phyloP scores from a whole-genome alignment of 352 stramenopile species.

The Phytophthora agathidicida region DNA sequence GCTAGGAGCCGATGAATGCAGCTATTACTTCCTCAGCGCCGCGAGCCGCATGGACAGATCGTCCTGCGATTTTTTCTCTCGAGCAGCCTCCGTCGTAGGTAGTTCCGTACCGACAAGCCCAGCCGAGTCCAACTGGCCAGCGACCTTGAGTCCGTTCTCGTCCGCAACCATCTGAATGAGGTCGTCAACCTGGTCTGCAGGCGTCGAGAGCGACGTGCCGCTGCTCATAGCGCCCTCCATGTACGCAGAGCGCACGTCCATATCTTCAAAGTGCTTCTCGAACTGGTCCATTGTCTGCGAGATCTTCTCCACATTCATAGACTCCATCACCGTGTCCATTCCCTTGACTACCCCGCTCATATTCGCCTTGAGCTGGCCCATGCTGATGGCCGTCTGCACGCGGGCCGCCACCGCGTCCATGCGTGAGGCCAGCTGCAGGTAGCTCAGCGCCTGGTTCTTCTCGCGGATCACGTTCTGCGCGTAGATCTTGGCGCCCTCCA shows the following conservation, averaged over 20 bases:
- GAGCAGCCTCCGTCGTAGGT: constrained; percentile 58
- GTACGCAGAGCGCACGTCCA: constrained; percentile 98
- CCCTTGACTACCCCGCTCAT: constrained; percentile 97
- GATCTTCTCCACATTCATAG: constrained; percentile 99
- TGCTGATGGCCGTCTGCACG: constrained; percentile 97
- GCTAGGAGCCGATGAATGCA: neutral
- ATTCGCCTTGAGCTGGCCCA: constrained; percentile 93
- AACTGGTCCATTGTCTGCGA: constrained; percentile 98
- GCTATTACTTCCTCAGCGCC: constrained; percentile 70
- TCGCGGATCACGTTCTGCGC: constrained; percentile 91
- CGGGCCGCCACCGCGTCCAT: constrained; percentile 97
- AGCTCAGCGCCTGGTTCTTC: constrained; percentile 94
- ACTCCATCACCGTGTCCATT: constrained; percentile 96
- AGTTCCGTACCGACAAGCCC: constrained; percentile 86
- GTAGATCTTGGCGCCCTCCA: constrained; percentile 98
- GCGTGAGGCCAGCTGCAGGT: constrained; percentile 93
- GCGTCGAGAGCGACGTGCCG: constrained; percentile 94
- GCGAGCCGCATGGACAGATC: constrained; percentile 85
- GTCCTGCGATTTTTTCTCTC: constrained; percentile 84
- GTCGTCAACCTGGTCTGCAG: constrained; percentile 97
- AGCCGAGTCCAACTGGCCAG: constrained; percentile 93
- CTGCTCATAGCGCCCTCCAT: constrained; percentile 98
- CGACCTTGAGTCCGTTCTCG: constrained; percentile 96
- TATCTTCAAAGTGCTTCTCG: constrained; percentile 99
- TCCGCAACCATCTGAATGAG: constrained; percentile 98